Base-by-base conservation (phyloP, 768 basidiomycete species). In the Clitopilus hobsonii region DNA sequence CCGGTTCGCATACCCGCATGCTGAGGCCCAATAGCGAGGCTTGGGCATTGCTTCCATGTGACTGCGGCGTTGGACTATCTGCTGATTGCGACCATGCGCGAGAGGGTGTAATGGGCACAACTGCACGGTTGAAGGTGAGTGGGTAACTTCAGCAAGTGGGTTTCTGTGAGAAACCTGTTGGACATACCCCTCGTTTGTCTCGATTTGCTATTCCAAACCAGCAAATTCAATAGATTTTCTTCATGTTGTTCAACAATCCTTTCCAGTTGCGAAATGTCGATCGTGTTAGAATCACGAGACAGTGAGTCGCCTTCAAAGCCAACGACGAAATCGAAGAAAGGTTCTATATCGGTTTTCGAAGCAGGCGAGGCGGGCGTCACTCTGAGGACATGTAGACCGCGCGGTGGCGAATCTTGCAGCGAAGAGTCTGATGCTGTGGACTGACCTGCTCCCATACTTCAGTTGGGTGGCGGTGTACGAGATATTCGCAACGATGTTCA, bases 281-380 rank as follows among this genome's bases (percentile, higher is more conserved):
- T 79, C 5, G 41, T 23, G 48, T 70, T 75, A 58, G 77, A 79
- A 53, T 76, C 75, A 22, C 76, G 71, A 26, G 78, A 75, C 49
- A 77, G 67, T 0, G 79, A 73, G 58, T 84, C 82, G 6, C 90
- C 89, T 65, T 93, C 86, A 55, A 93, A 89, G 8, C 96, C 97
- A 38, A 97, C 86, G 20, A 99, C 82, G 67, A 97, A 98, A 74
- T 98, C 97, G 63, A 99, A 99, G 73, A 94, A 95, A 2, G 96
- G 91, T 66, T 89, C 91, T 47, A 95, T 85, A 53, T 79, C 81
- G 0, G 92, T 91, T 56, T 86, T 78, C 0, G 91, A 91, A 0
- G 96, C 92, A 5, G 97, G 97, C 1, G 91, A 94, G 5, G 81
- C 80, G 1, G 93, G 89, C 1, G 92, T 93, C 26, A 97, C 94